Base-by-base conservation (phyloP, 164 flowering plant genomes). In the Cinnamomum micranthum region DNA sequence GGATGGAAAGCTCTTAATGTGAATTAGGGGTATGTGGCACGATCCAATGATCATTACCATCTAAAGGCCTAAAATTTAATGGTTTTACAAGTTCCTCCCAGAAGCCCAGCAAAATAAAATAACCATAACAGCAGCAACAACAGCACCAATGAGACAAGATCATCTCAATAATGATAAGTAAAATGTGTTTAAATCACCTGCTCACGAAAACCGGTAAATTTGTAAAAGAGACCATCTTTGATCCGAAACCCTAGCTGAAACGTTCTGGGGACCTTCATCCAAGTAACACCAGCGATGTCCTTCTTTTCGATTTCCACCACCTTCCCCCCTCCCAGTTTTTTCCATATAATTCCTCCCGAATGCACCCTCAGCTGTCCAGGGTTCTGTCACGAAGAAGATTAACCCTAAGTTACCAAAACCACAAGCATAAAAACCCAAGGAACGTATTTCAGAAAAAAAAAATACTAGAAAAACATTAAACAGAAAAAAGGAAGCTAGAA, bases 261-360 rank as follows among this genome's bases (percentile, higher is more conserved):
- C 23, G 94, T 81, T 81, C 91, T 86, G 14, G 98, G 99, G 27
- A 96, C 88, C 82, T 94, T 94, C 93, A 89, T 95, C 99, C 99
- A 95, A 12, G 89, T 86, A 23, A 92, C 80, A 24, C 87, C 89
- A 2, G 82, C 76, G 64, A 95, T 82, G 72, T 95, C 93, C 51
- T 80, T 66, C 74, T 88, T 91, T 75, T 91, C 93, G 71, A 95
- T 88, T 77, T 93, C 97, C 28, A 93, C 83, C 19, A 89, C 94
- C 76, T 92, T 93, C n/a, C 99, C 98, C 69, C 98, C 96, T 22
- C 94, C 97, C 69, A 81, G 92, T 76, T 92, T 95, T 85, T 89
- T 94, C 99, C 99, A 95, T 62, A 79, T 52, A 50, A 95, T 83
- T 23, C 97, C 97, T 11, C 87, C 88, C 6, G 92, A 80, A 78